A percentile compares a stretch with the other conserved stretches of the same genome.
Conservation (phyloP, 2,329 filamentous ascomycete genomes). For the Fusarium sp. region DNA sequence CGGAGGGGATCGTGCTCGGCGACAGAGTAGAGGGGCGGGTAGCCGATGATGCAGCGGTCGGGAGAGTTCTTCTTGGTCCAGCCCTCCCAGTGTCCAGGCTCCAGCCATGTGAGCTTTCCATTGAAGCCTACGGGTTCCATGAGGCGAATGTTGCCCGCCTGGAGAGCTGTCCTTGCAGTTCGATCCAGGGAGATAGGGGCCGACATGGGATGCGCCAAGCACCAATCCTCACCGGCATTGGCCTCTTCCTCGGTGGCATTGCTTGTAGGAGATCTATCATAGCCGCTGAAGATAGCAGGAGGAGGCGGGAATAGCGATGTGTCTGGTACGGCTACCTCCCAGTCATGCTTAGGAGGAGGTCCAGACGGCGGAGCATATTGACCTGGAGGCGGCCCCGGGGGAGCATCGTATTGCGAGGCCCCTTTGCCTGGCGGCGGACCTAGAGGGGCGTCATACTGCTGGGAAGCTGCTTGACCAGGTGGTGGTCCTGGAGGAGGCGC, state of each 20-base stretch:
- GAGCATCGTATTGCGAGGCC: constrained; percentile 21
- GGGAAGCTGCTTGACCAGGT: constrained; percentile 32
- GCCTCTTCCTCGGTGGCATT: constrained; percentile 75
- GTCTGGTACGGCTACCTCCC: constrained; percentile 77
- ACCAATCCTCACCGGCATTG: constrained; percentile 74
- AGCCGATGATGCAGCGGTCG: constrained; percentile 74
- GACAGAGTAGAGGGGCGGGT: constrained; percentile 75
- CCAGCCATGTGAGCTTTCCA: constrained; percentile 58
- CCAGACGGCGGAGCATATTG: constrained; percentile 50
- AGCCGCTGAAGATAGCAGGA: constrained; percentile 71
- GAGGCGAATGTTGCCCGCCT: constrained; percentile 64
- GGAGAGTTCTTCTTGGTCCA: constrained; percentile 56
- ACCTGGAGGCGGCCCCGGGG: constrained; percentile 21
- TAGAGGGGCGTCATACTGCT: constrained; percentile 43
- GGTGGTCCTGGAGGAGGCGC: constrained; percentile 47
- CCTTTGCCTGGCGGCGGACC: constrained; percentile 49
- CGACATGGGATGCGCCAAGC: constrained; percentile 67
- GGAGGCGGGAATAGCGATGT: constrained; percentile 78
- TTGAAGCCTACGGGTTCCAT: constrained; percentile 61
- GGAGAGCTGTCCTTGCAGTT: constrained; percentile 59
- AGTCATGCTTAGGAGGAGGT: constrained; percentile 68
- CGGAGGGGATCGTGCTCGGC: constrained; percentile 66
- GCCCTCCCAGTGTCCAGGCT: constrained; percentile 64
- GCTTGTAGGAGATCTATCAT: constrained; percentile 72
- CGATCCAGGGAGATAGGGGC: constrained; percentile 62